Evolutionary conservation across 805 yeast genomes (phyloP).

Genomic region (Candida taoyuanica): DNA sequence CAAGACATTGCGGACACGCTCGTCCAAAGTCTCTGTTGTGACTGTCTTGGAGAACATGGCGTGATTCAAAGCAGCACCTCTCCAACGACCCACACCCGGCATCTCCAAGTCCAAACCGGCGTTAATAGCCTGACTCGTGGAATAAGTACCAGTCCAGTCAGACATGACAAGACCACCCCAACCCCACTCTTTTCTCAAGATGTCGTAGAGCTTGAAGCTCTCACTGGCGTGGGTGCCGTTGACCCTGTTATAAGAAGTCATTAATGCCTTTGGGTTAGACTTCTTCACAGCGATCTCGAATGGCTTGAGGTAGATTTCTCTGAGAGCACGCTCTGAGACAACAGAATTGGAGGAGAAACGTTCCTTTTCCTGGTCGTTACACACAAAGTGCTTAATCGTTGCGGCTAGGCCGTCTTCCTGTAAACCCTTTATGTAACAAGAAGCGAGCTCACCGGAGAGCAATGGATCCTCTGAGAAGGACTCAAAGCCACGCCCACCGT

Average conservation of each 20-base stretch:
- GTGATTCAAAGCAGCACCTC: slow-evolving; percentile 32
- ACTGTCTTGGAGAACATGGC: slow-evolving; percentile 35
- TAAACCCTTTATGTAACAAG: slow-evolving; percentile 46
- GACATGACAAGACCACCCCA: slow-evolving; percentile 52
- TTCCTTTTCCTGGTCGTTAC: slow-evolving; percentile 57
- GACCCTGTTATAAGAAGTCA: slow-evolving; percentile 59
- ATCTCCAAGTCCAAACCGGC: slow-evolving; percentile 59
- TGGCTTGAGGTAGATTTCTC: slow-evolving; percentile 59
- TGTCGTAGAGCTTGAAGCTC: slow-evolving; percentile 34
- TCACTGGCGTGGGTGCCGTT: slow-evolving; percentile 55
- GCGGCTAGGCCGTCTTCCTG: slow-evolving; percentile 47
- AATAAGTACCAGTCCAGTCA: slow-evolving; percentile 60
- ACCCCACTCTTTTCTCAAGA: slow-evolving; percentile 52
- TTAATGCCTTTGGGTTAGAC: slow-evolving; percentile 46
- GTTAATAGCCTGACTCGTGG: slow-evolving; percentile 40
- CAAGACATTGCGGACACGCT: slow-evolving; percentile 44
- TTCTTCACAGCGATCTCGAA: slow-evolving; percentile 53
- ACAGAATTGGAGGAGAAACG: slow-evolving; percentile 43
- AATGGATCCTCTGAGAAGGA: slow-evolving; percentile 57
- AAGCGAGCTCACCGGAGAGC: slow-evolving; percentile 39
- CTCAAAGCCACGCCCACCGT: slow-evolving; percentile 60
- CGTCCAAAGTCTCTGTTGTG: slow-evolving; percentile 39
- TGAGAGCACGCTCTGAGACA: slow-evolving; percentile 52
- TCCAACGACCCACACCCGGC: slow-evolving; percentile 56
- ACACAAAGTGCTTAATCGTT: slow-evolving; percentile 53